Evolutionary conservation across 2,329 filamentous ascomycete genomes (phyloP), one percentile per base, ranked within the genome.

Genomic region (Purpureocillium lavendulum): DNA sequence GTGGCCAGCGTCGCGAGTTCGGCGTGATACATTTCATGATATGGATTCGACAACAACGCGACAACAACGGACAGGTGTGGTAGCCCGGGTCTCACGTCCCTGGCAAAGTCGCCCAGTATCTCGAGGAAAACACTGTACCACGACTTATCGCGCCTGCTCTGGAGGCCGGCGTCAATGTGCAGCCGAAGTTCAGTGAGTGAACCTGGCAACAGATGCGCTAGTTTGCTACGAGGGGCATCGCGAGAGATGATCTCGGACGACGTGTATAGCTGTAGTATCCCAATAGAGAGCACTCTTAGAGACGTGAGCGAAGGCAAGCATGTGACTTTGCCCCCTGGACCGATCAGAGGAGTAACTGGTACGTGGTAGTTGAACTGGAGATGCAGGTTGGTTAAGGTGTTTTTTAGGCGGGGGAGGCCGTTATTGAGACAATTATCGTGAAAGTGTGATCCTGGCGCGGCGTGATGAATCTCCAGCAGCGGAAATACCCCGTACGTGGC

Each of bases 221-320:
- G 21, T 10, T 26, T 26, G 21, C 10, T 26, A 26, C 21, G 21
- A 10, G 21, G 21, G 6, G 21, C 5, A 26, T 26, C 21, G 21
- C 14, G 39, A 40, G 30, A 39, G 35, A 33, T 35, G 42, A 38
- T n/a, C 33, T 43, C 31, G n/a, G 13, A 13, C 12, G 7, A 11
- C 10, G 31, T 33, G 31, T 16, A 17, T 3, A 33, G 31, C 31
- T 16, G 9, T 2, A 17, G 15, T 16, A 33, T 16, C n/a, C 16
- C 31, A 14, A 33, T 11, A 5, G 31, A 33, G 9, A 33, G 31
- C 6, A 33, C 15, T 2, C 16, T 17, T 16, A 11, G 14, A 14
- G 15, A 26, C 21, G 10, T 33, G 31, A 31, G 13, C 3, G 31
- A 14, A 14, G 8, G 31, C 31, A 33, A 16, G 16, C 31, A 33